These are phyloP conservation scores for Hericium coralloides DNA, from an alignment of 768 basidiomycete species.

Conservation along the genomic window DNA sequence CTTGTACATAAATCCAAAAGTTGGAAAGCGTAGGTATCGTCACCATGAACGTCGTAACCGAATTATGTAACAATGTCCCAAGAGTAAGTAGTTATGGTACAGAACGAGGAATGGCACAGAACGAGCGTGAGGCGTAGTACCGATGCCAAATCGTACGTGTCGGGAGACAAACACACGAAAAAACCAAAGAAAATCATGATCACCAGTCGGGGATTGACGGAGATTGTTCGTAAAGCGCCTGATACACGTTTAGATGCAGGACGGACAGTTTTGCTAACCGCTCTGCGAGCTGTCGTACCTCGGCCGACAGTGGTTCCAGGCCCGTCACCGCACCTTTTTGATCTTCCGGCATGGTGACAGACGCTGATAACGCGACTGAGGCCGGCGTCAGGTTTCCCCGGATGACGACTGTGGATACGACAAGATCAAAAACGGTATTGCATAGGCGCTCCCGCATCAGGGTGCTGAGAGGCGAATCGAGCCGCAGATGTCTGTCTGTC, in stretches of 20 bases:
- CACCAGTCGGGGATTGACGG: slow-evolving; percentile 30
- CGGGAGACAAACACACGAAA: background rate
- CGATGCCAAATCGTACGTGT: background rate
- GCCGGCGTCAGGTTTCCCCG: slow-evolving; percentile 26
- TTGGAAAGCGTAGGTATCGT: no score
- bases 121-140: background rate
- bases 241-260: slow-evolving; percentile 69
- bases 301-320: slow-evolving; percentile 63
- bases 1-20: no score
- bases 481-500: slow-evolving; percentile 58
- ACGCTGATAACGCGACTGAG: background rate
- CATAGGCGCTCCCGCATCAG: slow-evolving; percentile 58
- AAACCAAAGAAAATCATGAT: background rate
- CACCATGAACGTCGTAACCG: no score
- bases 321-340: slow-evolving; percentile 27
- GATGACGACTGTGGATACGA: slow-evolving; percentile 40
- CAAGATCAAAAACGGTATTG: slow-evolving; percentile 52
- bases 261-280: slow-evolving; percentile 63
- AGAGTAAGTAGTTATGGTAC: slow-evolving; percentile 1
- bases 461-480: slow-evolving; percentile 46
- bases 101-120: background rate
- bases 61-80: background rate
- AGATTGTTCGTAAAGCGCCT: slow-evolving; percentile 67
- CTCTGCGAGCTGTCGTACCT: slow-evolving; percentile 60
- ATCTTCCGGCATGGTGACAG: slow-evolving; percentile 19